Base-by-base conservation (phyloP, 768 basidiomycete species). In the Saitozyma sp. region DNA sequence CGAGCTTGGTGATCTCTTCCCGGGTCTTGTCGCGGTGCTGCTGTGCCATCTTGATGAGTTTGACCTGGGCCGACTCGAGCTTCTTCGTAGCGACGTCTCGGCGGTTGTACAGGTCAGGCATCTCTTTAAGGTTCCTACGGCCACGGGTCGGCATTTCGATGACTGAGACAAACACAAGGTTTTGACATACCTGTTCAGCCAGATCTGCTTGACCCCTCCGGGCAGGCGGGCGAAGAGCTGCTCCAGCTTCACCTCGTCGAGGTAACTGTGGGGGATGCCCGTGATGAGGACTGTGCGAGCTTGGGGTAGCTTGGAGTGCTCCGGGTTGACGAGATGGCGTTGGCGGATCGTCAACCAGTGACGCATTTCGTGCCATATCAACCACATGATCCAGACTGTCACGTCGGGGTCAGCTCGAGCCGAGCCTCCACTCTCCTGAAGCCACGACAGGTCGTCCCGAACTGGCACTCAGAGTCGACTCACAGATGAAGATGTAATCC, bases 221-320 rank as follows among this genome's bases (percentile, higher is more conserved):
- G 96, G 95, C 3, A 97, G 84, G 60, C 85, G 84, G n/a, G 85
- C 84, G 79, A 91, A 95, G 10, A 95, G 80, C 54, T 85, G 82
- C 49, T 77, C 80, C 38, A 96, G 83, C 4, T 86, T 86, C 8
- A 82, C 79, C 67, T 88, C 87, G 45, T 87, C 87, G 57, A 97
- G 85, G 72, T 88, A 92, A 53, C 85, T 84, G 40, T 83, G 81
- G 7, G 93, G 92, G 6, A 98, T 88, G 49, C 93, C 93, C 5
- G 92, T 93, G 63, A 98, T 83, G 50, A 98, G 86, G 19, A 98
- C 84, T 4, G 95, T 94, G 67, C 87, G 90, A 8, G 95, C 92
- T 78, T 93, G 92, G 0, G 92, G 86, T 8, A 89, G 86, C 48
- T 84, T 84, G 0, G 91, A 84, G 70, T 96, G 90, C 8, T 79